Conservation (phyloP, 78 protist genomes). For the Cyanophora paradoxa region DNA sequence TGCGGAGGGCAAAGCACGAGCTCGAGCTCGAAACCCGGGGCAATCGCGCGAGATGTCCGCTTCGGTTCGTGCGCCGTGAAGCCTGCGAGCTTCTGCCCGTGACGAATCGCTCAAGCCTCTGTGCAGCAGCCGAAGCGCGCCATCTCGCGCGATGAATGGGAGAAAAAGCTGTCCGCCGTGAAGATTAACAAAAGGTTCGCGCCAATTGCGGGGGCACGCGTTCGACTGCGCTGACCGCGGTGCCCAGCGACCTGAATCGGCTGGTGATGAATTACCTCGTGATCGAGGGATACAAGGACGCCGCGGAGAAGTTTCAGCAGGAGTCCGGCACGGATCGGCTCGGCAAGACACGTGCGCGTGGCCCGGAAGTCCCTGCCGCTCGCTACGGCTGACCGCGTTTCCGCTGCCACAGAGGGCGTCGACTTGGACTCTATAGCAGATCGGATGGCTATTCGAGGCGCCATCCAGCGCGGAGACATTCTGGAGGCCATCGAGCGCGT, state of each 20-base stretch:
- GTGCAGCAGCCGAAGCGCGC: too few species aligned
- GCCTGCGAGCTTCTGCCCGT: too few species aligned
- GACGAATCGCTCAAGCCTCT: too few species aligned
- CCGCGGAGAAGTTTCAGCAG: conserved; percentile 60
- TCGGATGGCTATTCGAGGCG: conserved; percentile 42
- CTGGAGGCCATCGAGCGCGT: conserved; percentile 68
- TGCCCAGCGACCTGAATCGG: conserved; percentile 53
- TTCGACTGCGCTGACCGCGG: not conserved
- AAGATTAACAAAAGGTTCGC: not conserved
- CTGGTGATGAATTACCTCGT: conserved; percentile 81
- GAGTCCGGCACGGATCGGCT: conserved; percentile 61
- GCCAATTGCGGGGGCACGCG: not conserved
- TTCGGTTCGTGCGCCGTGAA: too few species aligned
- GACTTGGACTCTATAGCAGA: conserved; percentile 52
- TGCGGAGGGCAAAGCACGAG: too few species aligned
- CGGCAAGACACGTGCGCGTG: not conserved
- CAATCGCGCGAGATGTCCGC: too few species aligned
- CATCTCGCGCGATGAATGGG: not conserved
- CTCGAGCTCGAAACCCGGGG: too few species aligned
- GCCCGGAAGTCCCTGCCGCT: not conserved
- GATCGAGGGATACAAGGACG: conserved; percentile 77
- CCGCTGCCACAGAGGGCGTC: conserved; percentile 23
- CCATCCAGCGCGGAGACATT: conserved; percentile 70
- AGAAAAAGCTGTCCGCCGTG: not conserved
- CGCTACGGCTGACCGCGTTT: too few species aligned